phyloP scores from a whole-genome alignment of 2,329 filamentous ascomycete genomes.

The Aspergillus pseudoglaucus region DNA sequence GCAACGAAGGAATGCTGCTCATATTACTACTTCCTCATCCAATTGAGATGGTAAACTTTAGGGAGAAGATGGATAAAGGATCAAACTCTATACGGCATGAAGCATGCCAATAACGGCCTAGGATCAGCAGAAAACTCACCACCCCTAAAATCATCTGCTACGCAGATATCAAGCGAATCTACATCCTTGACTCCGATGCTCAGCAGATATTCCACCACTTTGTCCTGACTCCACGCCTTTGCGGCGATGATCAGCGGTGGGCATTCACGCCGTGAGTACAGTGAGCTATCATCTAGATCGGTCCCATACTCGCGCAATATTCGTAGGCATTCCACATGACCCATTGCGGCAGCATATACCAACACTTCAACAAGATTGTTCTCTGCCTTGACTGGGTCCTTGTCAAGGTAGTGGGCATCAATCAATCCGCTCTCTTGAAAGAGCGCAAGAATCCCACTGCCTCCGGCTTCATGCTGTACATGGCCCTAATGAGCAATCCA shows the following conservation, averaged over 20 bases:
- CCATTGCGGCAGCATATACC: neutral
- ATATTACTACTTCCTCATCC: no score
- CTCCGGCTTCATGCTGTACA: conserved; percentile 1
- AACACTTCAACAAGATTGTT: neutral
- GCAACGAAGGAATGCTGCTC: no score
- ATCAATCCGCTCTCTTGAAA: neutral
- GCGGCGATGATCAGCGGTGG: neutral
- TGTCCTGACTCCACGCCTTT: neutral
- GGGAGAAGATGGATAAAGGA: neutral
- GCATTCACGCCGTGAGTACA: neutral
- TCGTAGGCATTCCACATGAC: neutral
- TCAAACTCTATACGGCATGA: neutral
- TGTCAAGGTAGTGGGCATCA: neutral
- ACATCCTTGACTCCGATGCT: neutral
- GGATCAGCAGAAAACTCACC: conserved; percentile 1
- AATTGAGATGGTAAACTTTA: no score
- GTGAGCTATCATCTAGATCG: neutral
- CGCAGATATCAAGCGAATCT: neutral
- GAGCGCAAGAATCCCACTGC: neutral
- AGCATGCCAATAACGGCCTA: neutral
- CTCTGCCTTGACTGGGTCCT: neutral
- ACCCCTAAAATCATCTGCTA: neutral
- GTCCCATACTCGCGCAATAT: neutral
- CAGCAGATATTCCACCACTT: neutral
- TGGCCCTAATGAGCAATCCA: neutral